Base-by-base conservation (phyloP, 2,329 filamentous ascomycete genomes). In the Stemphylium lycopersici region DNA sequence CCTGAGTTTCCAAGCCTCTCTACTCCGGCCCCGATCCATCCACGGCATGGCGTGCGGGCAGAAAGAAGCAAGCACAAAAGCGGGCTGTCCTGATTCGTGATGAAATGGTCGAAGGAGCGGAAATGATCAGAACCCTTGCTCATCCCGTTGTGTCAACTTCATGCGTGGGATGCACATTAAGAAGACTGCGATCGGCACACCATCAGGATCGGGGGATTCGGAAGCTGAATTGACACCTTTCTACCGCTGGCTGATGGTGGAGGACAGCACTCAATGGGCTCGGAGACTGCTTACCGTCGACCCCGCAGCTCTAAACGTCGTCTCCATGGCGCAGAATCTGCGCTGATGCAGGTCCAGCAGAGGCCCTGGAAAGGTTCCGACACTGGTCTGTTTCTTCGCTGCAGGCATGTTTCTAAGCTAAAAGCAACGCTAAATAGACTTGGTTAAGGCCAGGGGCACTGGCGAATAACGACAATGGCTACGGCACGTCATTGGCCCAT, bases 41-140 rank as follows among this genome's bases (percentile, higher is more conserved):
- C 20, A 20, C 3, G 20, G 20, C 37, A 20, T 24, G 16, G 10
- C 20, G 15, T 6, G 33, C 13, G 33, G 44, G 44, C 37, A 41
- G 41, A 43, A 45, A 57, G 31, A 36, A 39, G 41, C 56, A 49
- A 40, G 47, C 45, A 49, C 38, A 55, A 49, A 39, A 52, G 62
- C 56, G 60, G 58, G 42, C 56, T 52, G 54, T 42, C 50, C 50
- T 65, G 64, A 68, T 68, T 67, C 61, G 64, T 62, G 52, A 65
- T 18, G 37, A 38, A 40, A 39, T 43, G 42, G 32, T 51, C 43
- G 55, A 51, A 58, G 56, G 52, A 62, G 58, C 58, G 59, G 61
- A 62, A 55, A 61, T 65, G 65, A 66, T 60, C 55, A 58, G 51
- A 45, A 63, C 47, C 65, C 63, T 60, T 59, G 60, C 50, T 47